A percentile compares a stretch with the other conserved stretches of the same genome.
phyloP scores from a whole-genome alignment of 306 rosid species.

The Lupinus albus region DNA sequence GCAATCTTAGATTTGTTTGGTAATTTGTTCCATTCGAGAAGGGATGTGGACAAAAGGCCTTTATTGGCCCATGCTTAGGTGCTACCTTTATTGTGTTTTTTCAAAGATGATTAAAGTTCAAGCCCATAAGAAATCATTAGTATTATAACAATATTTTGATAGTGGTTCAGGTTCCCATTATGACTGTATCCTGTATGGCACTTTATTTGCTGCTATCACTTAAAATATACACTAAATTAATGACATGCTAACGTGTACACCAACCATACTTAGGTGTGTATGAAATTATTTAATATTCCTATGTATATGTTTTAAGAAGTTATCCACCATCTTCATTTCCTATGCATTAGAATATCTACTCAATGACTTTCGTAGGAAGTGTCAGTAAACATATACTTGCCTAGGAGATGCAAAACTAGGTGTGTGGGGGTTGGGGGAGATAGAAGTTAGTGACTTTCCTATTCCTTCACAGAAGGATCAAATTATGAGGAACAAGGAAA shows the following conservation, averaged over 20 bases:
- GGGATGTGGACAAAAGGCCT: neutral
- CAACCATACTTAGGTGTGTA: too few species aligned
- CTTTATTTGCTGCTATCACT: neutral
- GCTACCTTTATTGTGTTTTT: neutral
- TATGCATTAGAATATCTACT: too few species aligned
- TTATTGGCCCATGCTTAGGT: conserved; percentile 3
- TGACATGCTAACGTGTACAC: too few species aligned
- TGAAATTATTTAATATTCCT: too few species aligned
- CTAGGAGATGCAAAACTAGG: too few species aligned
- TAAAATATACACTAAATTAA: neutral
- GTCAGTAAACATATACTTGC: too few species aligned
- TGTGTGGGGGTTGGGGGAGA: too few species aligned
- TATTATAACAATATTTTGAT: neutral
- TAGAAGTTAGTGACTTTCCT: neutral
- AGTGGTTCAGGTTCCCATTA: neutral
- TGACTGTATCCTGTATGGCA: neutral
- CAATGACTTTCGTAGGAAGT: too few species aligned
- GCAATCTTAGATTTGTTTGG: neutral
- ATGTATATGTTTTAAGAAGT: too few species aligned
- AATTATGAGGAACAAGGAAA: neutral
- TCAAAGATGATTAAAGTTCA: neutral
- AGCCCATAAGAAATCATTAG: neutral
- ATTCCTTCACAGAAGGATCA: neutral
- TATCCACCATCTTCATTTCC: too few species aligned
- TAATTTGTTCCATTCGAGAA: neutral